Evolutionary conservation across 768 basidiomycete genomes (phyloP).

Genomic region (Psilocybe sp.): DNA sequence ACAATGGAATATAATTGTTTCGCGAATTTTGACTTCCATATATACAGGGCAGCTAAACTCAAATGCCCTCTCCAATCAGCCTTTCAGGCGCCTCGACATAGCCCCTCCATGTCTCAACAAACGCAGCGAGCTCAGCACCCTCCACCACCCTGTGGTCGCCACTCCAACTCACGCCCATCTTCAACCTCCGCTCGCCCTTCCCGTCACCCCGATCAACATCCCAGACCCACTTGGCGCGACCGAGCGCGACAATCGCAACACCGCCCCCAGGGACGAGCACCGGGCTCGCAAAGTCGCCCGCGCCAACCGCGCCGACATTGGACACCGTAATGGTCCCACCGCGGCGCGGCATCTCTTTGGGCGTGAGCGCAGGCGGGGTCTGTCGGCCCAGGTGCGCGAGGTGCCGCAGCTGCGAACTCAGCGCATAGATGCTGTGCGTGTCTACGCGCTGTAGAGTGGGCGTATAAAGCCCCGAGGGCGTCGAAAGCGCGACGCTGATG

Average conservation of each 20-base stretch:
- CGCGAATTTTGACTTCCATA: too few species aligned
- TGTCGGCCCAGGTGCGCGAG: conserved; percentile 66
- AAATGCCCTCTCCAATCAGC: conserved; percentile 56
- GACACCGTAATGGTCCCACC: conserved; percentile 81
- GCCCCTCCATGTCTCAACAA: conserved; percentile 80
- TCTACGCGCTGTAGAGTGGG: conserved; percentile 64
- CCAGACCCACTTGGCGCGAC: conserved; percentile 75
- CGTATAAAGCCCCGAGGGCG: conserved; percentile 80
- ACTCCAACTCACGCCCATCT: conserved; percentile 68
- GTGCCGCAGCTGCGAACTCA: conserved; percentile 60
- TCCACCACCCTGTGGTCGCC: conserved; percentile 88
- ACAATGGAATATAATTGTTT: too few species aligned
- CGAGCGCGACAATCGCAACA: conserved; percentile 81
- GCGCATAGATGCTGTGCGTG: conserved; percentile 50
- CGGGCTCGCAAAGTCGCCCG: conserved; percentile 67
- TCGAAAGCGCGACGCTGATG: conserved; percentile 74
- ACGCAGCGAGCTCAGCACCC: conserved; percentile 85
- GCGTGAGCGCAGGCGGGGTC: conserved; percentile 60
- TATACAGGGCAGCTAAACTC: background rate
- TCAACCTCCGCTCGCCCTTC: conserved; percentile 27
- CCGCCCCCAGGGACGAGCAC: conserved; percentile 82
- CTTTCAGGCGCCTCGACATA: conserved; percentile 77
- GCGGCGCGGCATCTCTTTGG: conserved; percentile 66
- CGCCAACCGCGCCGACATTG: conserved; percentile 81
- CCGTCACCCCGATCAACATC: conserved; percentile 50